Base-by-base conservation (phyloP, 1,284 basidiomycete species). In the Polyporus tsugae region DNA sequence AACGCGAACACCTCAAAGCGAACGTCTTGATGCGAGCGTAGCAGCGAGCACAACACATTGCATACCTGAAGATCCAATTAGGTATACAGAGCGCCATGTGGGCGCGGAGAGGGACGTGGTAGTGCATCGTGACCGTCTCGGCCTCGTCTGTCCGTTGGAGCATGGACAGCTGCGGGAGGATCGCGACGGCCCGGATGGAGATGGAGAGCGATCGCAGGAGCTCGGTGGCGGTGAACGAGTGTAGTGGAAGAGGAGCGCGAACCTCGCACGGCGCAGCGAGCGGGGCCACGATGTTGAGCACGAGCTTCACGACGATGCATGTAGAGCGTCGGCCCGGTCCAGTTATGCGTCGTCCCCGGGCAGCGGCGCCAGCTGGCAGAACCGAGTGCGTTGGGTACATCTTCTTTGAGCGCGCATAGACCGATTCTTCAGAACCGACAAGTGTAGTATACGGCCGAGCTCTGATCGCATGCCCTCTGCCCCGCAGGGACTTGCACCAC, bases 51-150 rank as follows among this genome's bases (percentile, higher is more conserved):
- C 2, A 36, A 58, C 2, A 1, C 55, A 36, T 66, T 67, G 58
- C 91, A 72, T 73, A 95, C 95, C 96, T 86, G 83, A 97, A 99
- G 82, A 99, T 96, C 97, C 97, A 99, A 82, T 99, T 99, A 64
- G 97, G 97, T 74, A 99, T 97, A 82, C 99, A 99, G 67, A 99
- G 80, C 0, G 94, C 96, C 72, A 98, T 87, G 82, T 99, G 99
- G 9, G 91, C 85, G 22, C 97, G 98, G 66, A 99, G 84, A 6
- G 97, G 98, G 52, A 98, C 98, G 67, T 99, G 86, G 80, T 99
- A 99, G 81, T 99, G 97, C 52, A 97, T 99, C 35, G 98, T 99
- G 79, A 99, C 99, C 1, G 95, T 93, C 83, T 99, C 97, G 4
- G 97, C 98, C 83, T 99, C 97, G 73, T 98, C 97, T 0, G 97